Conservation (phyloP, 768 basidiomycete genomes). For the Lanmaoa rubissima region DNA sequence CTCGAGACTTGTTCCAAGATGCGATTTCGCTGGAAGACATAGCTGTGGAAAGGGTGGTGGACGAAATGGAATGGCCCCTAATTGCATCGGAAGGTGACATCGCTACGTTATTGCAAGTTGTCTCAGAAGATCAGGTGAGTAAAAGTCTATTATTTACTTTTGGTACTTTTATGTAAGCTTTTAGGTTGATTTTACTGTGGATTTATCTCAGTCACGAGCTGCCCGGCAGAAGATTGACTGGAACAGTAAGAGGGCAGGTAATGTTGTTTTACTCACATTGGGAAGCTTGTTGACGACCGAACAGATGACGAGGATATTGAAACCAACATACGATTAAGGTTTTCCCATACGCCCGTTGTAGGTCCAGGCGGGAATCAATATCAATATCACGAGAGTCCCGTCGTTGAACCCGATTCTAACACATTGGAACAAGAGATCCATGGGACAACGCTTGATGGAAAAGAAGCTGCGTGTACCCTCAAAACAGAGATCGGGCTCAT, state of each 20-base stretch:
- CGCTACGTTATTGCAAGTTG: conserved; percentile 72
- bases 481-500: conserved; percentile 26
- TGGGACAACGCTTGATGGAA: conserved; percentile 42
- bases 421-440: conserved; percentile 33
- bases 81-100: conserved; percentile 79
- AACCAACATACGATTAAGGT: conserved; percentile 54
- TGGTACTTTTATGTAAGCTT: not conserved
- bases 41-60: conserved; percentile 44
- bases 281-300: conserved; percentile 4
- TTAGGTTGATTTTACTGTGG: conserved; percentile 72
- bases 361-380: conserved; percentile 18
- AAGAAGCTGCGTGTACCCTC: conserved; percentile 47
- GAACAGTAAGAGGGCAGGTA: conserved; percentile 90
- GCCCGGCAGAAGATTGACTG: conserved; percentile 64
- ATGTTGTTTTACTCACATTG: conserved; percentile 10
- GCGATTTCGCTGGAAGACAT: conserved; percentile 62
- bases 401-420: conserved; percentile 15
- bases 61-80: conserved; percentile 77
- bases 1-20: conserved; percentile 68
- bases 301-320: conserved; percentile 86
- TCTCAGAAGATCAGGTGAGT: conserved; percentile 74
- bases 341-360: conserved; percentile 17
- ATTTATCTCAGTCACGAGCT: conserved; percentile 57
- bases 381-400: conserved; percentile 9
- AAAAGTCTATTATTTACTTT: not conserved